phyloP scores from a whole-genome alignment of 371 early-diverging fungal genomes.

The Mortierella sp. region DNA sequence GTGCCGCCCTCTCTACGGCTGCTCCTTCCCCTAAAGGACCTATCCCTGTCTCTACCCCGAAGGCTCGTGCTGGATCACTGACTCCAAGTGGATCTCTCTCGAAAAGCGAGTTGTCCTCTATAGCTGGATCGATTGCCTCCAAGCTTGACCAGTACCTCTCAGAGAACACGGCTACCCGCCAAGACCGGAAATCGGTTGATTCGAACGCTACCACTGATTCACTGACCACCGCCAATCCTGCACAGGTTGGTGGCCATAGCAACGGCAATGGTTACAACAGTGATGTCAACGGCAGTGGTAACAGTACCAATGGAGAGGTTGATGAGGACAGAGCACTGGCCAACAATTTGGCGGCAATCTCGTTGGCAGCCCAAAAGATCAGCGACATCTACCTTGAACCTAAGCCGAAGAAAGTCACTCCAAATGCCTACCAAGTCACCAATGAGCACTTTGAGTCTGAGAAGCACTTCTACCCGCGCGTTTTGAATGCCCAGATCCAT shows the following conservation, averaged over 20 bases:
- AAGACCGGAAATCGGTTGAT: constrained; percentile 27
- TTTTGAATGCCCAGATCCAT: constrained; percentile 92
- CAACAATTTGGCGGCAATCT: constrained; percentile 50
- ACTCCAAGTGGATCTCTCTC: constrained; percentile 48
- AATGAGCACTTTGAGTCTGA: constrained; percentile 89
- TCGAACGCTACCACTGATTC: constrained; percentile 13
- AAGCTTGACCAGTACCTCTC: constrained; percentile 51
- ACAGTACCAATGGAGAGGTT: constrained; percentile 22
- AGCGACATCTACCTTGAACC: constrained; percentile 46
- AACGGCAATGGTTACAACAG: not conserved
- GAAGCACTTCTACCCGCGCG: constrained; percentile 92
- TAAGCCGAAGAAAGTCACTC: constrained; percentile 41
- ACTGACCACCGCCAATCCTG: constrained; percentile 3
- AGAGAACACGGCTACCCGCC: constrained; percentile 15
- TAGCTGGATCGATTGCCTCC: constrained; percentile 47
- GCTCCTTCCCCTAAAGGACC: not conserved
- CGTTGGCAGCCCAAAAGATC: constrained; percentile 47
- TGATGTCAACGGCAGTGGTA: constrained; percentile 4
- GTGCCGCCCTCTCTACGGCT: not conserved
- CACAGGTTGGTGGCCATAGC: not conserved
- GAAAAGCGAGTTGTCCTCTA: constrained; percentile 48
- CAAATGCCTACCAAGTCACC: constrained; percentile 56
- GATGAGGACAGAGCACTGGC: constrained; percentile 41
- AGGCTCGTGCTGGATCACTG: constrained; percentile 25
- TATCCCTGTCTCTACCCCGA: constrained; percentile 4